Evolutionary conservation across 108 stramenopile genomes (phyloP).

Genomic region (Mediolabrus comicus): DNA sequence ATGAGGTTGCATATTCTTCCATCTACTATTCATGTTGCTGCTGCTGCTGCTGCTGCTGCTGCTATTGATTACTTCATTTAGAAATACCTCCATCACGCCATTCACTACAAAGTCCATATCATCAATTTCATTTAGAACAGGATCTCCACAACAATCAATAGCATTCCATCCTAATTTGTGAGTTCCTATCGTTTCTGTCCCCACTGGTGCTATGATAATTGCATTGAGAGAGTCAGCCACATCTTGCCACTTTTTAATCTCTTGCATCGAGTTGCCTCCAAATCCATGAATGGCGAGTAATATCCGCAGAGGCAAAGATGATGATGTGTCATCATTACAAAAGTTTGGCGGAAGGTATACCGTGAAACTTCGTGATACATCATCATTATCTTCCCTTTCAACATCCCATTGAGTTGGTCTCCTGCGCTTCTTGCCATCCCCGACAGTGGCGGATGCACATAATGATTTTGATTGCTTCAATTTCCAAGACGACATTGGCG

Average conservation of each 20-base stretch:
- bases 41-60: neutral
- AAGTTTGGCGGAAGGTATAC: conserved; percentile 25
- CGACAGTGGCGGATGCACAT: conserved; percentile 1
- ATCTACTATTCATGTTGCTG: neutral
- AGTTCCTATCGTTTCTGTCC: conserved; percentile 7
- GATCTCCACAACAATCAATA: conserved; percentile 34
- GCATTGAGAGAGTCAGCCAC: conserved; percentile 2
- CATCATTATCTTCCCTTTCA: neutral
- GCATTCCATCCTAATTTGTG: conserved; percentile 41
- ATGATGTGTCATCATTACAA: neutral
- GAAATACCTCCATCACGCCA: conserved; percentile 17
- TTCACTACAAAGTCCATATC: conserved; percentile 28
- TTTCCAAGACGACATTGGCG: neutral
- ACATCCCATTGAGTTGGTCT: conserved; percentile 13
- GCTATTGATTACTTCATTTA: neutral
- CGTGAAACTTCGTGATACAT: conserved; percentile 5
- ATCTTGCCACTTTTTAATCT: conserved; percentile 29
- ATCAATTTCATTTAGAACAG: conserved; percentile 22
- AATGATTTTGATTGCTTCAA: conserved; percentile 1
- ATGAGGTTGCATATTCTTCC: neutral
- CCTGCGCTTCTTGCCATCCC: neutral
- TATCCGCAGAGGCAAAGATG: conserved; percentile 11
- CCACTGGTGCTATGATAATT: conserved; percentile 31
- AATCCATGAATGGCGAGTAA: conserved; percentile 35
- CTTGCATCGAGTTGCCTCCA: conserved; percentile 17